Evolutionary conservation across 2,329 filamentous ascomycete species (phyloP).

Genomic region (Trichoderma sp.): DNA sequence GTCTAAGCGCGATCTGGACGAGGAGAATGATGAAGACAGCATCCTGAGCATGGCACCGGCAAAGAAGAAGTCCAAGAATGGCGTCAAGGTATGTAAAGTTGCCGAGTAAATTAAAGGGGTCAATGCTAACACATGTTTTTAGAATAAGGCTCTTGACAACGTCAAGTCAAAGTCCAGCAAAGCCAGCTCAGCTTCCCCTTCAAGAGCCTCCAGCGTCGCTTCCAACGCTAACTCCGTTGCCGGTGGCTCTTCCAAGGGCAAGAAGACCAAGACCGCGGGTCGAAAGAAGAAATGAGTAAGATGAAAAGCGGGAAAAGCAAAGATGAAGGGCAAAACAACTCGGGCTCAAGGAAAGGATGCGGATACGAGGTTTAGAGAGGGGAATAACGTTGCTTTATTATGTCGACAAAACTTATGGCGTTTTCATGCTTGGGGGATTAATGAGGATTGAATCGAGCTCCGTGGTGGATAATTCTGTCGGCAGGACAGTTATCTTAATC

Average conservation of each 20-base stretch:
- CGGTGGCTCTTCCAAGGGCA: constrained; percentile 54
- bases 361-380: constrained; percentile 6
- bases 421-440: neutral
- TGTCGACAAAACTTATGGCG: neutral
- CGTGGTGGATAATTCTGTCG: neutral
- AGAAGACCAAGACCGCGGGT: constrained; percentile 35
- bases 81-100: constrained; percentile 69
- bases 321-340: neutral
- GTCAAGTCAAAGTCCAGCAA: constrained; percentile 84
- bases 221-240: constrained; percentile 64
- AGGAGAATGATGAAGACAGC: constrained; percentile 82
- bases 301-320: neutral
- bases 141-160: constrained; percentile 94
- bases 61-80: constrained; percentile 93
- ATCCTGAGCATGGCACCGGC: constrained; percentile 78
- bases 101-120: neutral
- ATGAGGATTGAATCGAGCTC: neutral
- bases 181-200: constrained; percentile 72
- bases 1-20: constrained; percentile 73
- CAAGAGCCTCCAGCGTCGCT: constrained; percentile 83
- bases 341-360: neutral
- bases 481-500: neutral
- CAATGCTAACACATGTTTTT: constrained; percentile 22
- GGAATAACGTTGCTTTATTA: neutral
- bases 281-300: constrained; percentile 34